Evolutionary conservation across 2,329 filamentous ascomycete species (phyloP).

Genomic region (Colletotrichum sp.): DNA sequence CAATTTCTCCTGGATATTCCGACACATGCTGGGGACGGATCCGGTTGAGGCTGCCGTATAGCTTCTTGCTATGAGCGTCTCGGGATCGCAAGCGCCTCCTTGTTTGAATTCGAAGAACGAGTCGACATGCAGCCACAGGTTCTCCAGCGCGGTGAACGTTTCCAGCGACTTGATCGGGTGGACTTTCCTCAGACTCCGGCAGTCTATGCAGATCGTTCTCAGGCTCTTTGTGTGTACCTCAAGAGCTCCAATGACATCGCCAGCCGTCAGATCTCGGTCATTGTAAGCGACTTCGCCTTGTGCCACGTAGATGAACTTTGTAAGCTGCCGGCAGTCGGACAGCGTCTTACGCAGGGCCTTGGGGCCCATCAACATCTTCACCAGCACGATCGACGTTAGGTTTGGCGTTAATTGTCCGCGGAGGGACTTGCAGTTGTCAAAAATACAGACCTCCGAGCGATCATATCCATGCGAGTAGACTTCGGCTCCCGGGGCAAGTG

Average conservation of each 20-base stretch:
- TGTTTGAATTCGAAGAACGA: not conserved
- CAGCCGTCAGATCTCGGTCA: not conserved
- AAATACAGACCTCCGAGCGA: not conserved
- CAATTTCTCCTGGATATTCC: not conserved
- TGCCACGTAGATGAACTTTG: not conserved
- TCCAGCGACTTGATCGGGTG: not conserved
- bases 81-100: not conserved
- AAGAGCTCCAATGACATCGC: not conserved
- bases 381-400: not conserved
- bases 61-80: not conserved
- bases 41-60: not conserved
- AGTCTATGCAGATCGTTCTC: not conserved
- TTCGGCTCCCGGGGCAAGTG: not conserved
- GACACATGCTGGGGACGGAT: not conserved
- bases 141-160: not conserved
- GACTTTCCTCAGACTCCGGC: not conserved
- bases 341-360: not conserved
- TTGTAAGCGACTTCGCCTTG: not conserved
- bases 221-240: not conserved
- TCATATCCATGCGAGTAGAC: not conserved
- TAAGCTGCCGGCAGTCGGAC: not conserved
- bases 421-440: not conserved
- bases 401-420: not conserved
- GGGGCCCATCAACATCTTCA: not conserved
- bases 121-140: not conserved